Evolutionary conservation across 2,329 filamentous ascomycete species (phyloP), one percentile per base, ranked within the genome.

Genomic region (Fusarium sacchari): DNA sequence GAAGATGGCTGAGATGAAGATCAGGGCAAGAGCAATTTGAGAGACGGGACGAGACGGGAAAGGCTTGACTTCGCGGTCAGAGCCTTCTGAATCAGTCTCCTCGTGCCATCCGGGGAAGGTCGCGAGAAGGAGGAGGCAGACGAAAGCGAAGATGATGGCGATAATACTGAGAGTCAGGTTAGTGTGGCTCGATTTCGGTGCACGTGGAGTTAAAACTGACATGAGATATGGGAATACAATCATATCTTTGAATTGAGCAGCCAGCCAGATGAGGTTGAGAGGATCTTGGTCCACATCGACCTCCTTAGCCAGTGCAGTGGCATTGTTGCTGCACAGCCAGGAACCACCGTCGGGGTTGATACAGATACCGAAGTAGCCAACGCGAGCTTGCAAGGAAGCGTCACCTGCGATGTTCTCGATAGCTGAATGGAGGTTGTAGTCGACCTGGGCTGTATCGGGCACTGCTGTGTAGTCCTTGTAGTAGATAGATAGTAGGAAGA

Each of bases 21-120:
- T 97, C 78, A 98, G 94, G 63, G 95, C 95, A 49, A 99, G 88
- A 17, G 96, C 94, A 71, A 97, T 90, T 84, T 99, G 96, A 18
- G 94, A 97, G 61, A 98, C 96, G 17, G 95, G 92, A 46, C 96
- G 90, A 40, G 94, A 96, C 17, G 96, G 96, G 83, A 99, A 97
- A 13, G 94, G 94, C 84, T 97, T 97, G 81, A 97, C 92, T 83
- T 97, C 94, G 78, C 94, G 91, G 78, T 97, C 95, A 55, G 92
- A 94, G 59, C 95, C 95, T 60, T 90, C 87, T 42, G 89, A 91
- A 82, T 96, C 93, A 73, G 92, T 89, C 83, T 97, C 94, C 83
- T 97, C 94, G 83, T 98, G 95, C 94, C 96, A 99, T 73, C 95
- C 95, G 4, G 96, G 96, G 84, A 98, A 99, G 39, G 96, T 98